Evolutionary conservation across 192 early-diverging fungal species (phyloP), one percentile per base, ranked within the genome.

Genomic region (Dissophora ornata): DNA sequence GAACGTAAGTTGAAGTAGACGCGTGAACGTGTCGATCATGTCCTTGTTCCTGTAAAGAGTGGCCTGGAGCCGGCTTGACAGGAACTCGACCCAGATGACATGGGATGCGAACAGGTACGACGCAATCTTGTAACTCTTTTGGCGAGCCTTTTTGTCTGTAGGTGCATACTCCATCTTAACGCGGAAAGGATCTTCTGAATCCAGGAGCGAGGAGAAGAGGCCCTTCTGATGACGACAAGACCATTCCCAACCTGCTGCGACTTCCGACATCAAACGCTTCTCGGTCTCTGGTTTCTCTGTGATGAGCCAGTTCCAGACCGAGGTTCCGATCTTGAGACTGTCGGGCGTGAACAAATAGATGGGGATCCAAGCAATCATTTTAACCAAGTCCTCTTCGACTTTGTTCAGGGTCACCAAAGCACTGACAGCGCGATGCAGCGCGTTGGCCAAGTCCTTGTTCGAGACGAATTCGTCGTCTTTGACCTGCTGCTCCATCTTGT

Each of bases 91-190:
- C 89, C 95, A 91, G n/a, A 84, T 91, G 21, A 85, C 61, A 68
- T 99, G 97, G 18, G 94, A 90, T 0, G 81, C 65, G 59, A 92
- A 86, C 41, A 87, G 74, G 24, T 77, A 84, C 13, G 82, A 88
- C 15, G 88, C 94, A 18, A 75, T 69, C 53, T 82, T 80, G 36
- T 87, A 83, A n/a, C 79, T 90, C 49, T 82, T 90, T 32, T 86
- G 80, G n/a, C 88, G 85, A 5, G 84, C 88, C 7, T 86, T 88
- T 71, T 95, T 93, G 82, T 92, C 92, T 1, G 95, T 94, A 11
- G 95, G 93, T 18, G 93, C 86, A 71, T 99, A 97, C n/a, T 91
- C 91, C 94, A 99, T 97, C 62, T 90, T 92, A 67, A 85, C 86
- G 26, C 89, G 89, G 83, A 98, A 99, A 11, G 96, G 94, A 77